Evolutionary conservation across 768 basidiomycete genomes (phyloP), one percentile per base, ranked within the genome.

Genomic region (Pilatotrama ljubarskyi): DNA sequence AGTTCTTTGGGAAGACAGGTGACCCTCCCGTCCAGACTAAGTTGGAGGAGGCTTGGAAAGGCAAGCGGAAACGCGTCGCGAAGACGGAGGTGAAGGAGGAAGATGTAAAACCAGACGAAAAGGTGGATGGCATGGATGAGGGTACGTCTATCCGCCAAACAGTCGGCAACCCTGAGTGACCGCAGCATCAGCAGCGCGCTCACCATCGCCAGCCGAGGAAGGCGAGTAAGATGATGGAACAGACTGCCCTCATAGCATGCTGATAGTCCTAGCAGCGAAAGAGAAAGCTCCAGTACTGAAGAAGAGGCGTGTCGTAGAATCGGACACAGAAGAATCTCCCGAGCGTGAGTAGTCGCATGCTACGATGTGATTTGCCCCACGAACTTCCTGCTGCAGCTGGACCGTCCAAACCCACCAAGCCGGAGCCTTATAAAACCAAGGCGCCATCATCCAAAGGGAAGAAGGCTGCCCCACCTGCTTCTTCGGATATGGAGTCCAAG

Each of bases 11-110:
- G 58, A 89, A 91, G 88, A 88, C 91, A 0, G 80, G 80, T 63
- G 79, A 80, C 26, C 87, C 88, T 0, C 84, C 87, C 7, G 90
- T 91, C 58, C 91, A 94, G 70, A 78, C 90, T n/a, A 91, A 78
- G 67, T 81, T 94, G 38, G 79, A 83, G 57, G 88, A 91, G 55
- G 79, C 91, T 77, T 93, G 90, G 89, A 79, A 77, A 10, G 77
- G 74, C 66, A 82, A 82, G 73, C 80, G 72, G 63, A 65, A 71
- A 60, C 61, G 68, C 69, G 72, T 61, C 61, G 55, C 32, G 59
- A 72, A 64, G 66, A 70, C 41, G 11, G 66, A 53, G 61, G 49
- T 68, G 14, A 63, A 59, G 37, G 53, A 58, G 49, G 61, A 53
- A 50, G 71, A 62, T 41, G 70, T 66, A 55, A 66, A 61, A 22